phyloP scores from a whole-genome alignment of 352 stramenopile genomes.

The Globisporangium carolinianum region DNA sequence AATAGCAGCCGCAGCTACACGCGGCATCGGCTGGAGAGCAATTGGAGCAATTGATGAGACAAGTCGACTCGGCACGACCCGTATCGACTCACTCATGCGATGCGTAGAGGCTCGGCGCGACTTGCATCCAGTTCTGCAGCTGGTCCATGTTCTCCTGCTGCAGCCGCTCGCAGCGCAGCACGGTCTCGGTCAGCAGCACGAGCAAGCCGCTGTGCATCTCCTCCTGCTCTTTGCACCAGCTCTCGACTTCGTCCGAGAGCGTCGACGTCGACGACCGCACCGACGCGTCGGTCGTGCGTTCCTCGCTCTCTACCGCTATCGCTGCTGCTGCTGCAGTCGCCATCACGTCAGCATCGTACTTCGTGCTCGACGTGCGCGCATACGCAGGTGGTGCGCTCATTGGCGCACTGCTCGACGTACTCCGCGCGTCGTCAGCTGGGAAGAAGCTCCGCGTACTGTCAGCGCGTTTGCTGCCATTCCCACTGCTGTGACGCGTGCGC shows the following conservation, averaged over 20 bases:
- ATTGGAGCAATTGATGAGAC: too few species aligned
- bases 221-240: constrained; percentile 75
- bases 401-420: constrained; percentile 1
- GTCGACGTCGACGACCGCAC: constrained; percentile 48
- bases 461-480: neutral
- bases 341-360: neutral
- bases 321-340: constrained; percentile 1
- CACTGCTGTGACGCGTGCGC: constrained; percentile 1
- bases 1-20: too few species aligned
- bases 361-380: neutral
- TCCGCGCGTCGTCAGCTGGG: constrained; percentile 5
- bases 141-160: constrained; percentile 82
- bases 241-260: constrained; percentile 70
- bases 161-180: constrained; percentile 72
- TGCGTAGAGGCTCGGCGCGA: constrained; percentile 32
- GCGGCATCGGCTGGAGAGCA: too few species aligned
- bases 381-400: neutral
- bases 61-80: too few species aligned
- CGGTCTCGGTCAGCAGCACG: constrained; percentile 73
- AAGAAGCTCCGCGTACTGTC: constrained; percentile 9
- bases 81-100: constrained; percentile 1
- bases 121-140: constrained; percentile 78
- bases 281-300: constrained; percentile 37
- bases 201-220: constrained; percentile 83
- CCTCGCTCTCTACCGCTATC: constrained; percentile 12